Base-by-base conservation (phyloP, 2,329 filamentous ascomycete genomes). In the Epichloe sibirici region DNA sequence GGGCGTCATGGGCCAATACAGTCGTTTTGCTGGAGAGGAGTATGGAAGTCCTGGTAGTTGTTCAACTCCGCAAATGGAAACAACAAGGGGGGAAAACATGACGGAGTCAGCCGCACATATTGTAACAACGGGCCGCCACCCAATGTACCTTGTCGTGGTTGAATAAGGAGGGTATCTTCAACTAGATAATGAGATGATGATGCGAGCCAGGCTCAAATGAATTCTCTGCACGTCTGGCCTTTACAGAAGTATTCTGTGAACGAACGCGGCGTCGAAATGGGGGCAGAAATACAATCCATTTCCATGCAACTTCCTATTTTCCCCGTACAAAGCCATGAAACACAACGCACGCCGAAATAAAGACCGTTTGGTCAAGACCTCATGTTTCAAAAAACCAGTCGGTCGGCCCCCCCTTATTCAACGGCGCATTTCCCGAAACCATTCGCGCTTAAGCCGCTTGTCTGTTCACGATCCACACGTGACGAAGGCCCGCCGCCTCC, bases 141-240 rank as follows among this genome's bases (percentile, higher is more conserved):
- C n/a, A 31, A 13, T n/a, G 44, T 12, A 34, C 44, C 23, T 31
- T 35, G 13, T 13, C 13, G 9, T 8, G 6, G 31, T 31, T 21
- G 13, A 15, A 51, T 45, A 37, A 40, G 45, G 42, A 51, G 17
- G 8, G 23, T 46, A 34, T 51, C 43, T 40, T 40, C 42, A 13
- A 40, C 23, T 46, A 42, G 25, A 21, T 51, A n/a, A 51, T 40
- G 43, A 45, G 43, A 49, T 35, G 35, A 51, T 46, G 49, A 40
- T 11, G 23, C 37, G 21, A 46, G 35, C n/a, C 12, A 17, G 17
- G 5, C 48, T 15, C 4, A 23, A 37, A 45, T 45, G 21, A 23
- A 39, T n/a, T 9, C 31, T n/a, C 21, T 17, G 34, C 44, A 25
- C 28, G 28, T 35, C 23, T 34, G 28, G 23, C 28, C 44, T 17